A percentile compares a stretch with the other conserved stretches of the same genome.
Conservation (phyloP, 108 stramenopile species). For the Cyclotella sp. region DNA sequence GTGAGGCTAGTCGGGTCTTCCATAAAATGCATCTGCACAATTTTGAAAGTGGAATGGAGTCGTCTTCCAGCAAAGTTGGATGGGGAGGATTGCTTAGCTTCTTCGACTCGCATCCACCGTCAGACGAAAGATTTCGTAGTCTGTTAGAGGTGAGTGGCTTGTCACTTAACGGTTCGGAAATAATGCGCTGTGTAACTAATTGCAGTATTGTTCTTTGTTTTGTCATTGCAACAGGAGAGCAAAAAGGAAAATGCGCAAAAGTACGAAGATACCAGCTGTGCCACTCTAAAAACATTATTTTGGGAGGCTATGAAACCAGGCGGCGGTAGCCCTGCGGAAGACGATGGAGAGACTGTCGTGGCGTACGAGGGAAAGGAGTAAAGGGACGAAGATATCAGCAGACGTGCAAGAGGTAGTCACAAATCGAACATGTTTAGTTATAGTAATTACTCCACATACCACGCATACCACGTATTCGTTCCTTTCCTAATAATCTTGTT, state of each 20-base stretch:
- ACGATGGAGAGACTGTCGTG: not conserved
- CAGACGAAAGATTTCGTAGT: conserved; percentile 54
- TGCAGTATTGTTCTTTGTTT: not conserved
- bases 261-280: conserved; percentile 55
- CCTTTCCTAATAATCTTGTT: no score
- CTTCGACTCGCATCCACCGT: conserved; percentile 69
- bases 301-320: conserved; percentile 35
- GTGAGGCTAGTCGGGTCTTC: conserved; percentile 67
- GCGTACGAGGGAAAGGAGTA: not conserved
- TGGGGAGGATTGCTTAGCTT: conserved; percentile 39
- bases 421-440: no score
- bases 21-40: conserved; percentile 76
- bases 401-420: no score
- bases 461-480: no score
- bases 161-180: not conserved
- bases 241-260: conserved; percentile 57
- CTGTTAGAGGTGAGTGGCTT: conserved; percentile 23
- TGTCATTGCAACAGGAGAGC: conserved; percentile 29
- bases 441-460: no score
- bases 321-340: not conserved
- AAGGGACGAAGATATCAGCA: not conserved
- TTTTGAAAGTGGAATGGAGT: conserved; percentile 45
- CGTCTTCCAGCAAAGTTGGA: conserved; percentile 41
- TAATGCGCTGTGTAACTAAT: not conserved
- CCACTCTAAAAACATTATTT: conserved; percentile 39